Evolutionary conservation across 345 rosid species (phyloP).

Genomic region (Sapria himalayana): DNA sequence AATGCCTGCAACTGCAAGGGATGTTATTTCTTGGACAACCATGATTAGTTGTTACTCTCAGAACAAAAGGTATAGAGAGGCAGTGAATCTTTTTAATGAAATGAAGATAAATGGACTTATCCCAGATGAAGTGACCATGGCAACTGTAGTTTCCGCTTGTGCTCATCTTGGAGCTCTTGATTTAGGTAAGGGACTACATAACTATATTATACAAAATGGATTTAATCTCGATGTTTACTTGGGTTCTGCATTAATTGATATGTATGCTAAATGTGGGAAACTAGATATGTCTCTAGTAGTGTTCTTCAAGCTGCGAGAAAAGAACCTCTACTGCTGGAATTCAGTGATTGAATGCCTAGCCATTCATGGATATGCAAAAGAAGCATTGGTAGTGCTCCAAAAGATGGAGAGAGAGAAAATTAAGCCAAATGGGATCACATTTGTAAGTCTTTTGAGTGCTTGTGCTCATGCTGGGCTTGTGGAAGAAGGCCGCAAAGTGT

Average conservation of each 20-base stretch:
- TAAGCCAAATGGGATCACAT: constrained; percentile 49
- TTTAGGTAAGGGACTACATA: constrained; percentile 42
- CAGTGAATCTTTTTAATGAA: constrained; percentile 28
- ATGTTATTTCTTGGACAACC: constrained; percentile 54
- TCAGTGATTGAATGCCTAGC: constrained; percentile 63
- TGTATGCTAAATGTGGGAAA: constrained; percentile 77
- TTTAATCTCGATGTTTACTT: constrained; percentile 50
- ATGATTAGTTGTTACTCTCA: constrained; percentile 56
- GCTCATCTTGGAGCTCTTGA: constrained; percentile 67
- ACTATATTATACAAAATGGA: constrained; percentile 22
- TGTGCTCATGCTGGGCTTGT: constrained; percentile 70
- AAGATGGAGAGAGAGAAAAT: constrained; percentile 34
- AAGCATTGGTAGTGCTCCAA: constrained; percentile 38
- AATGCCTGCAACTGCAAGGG: constrained; percentile 33
- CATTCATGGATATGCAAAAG: constrained; percentile 39
- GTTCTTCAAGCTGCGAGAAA: constrained; percentile 46
- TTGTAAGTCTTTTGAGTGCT: constrained; percentile 51
- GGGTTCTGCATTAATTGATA: constrained; percentile 65
- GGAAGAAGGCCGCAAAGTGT: constrained; percentile 38
- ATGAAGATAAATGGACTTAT: constrained; percentile 25
- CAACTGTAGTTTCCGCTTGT: constrained; percentile 61
- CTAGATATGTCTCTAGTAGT: constrained; percentile 36
- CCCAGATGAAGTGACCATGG: constrained; percentile 53
- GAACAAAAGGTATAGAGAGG: constrained; percentile 38
- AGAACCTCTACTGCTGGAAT: constrained; percentile 72